phyloP scores from a whole-genome alignment of 768 basidiomycete genomes.

The Galerina sulciceps region DNA sequence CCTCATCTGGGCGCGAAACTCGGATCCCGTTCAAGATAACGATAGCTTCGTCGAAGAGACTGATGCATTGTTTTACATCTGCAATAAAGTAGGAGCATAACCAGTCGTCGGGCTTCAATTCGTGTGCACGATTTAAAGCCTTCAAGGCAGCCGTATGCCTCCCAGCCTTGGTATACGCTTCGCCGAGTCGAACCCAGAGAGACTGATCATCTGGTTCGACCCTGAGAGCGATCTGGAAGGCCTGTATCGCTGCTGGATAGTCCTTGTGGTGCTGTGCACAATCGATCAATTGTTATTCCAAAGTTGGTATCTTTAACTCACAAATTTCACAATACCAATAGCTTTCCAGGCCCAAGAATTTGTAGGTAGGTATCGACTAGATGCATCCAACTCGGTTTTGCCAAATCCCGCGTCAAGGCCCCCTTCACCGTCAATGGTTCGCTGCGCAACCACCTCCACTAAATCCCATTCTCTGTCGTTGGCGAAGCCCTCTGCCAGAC shows the following conservation, averaged over 20 bases:
- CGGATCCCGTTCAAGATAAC: conserved; percentile 62
- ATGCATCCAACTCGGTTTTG: conserved; percentile 34
- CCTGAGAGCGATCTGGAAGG: conserved; percentile 85
- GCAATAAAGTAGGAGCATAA: conserved; percentile 82
- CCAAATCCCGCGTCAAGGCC: conserved; percentile 65
- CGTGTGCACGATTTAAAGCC: conserved; percentile 75
- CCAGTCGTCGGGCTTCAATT: conserved; percentile 82
- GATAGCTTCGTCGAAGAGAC: conserved; percentile 79
- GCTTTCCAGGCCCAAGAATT: conserved; percentile 99
- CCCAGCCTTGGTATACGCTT: conserved; percentile 89
- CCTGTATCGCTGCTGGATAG: conserved; percentile 76
- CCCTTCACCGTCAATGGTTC: conserved; percentile 94
- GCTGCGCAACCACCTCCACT: conserved; percentile 90
- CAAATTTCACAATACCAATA: conserved; percentile 88
- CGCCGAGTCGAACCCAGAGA: conserved; percentile 91
- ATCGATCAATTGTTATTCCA: not conserved
- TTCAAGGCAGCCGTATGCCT: conserved; percentile 90
- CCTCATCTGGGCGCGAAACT: conserved; percentile 59
- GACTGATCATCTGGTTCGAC: conserved; percentile 76
- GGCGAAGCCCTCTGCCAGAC: conserved; percentile 88
- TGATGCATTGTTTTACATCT: conserved; percentile 80
- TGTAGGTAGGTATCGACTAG: conserved; percentile 66
- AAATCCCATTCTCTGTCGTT: conserved; percentile 95
- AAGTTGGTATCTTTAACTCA: conserved; percentile 41
- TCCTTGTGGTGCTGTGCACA: conserved; percentile 62